A percentile compares a stretch with the other conserved stretches of the same genome.
These are phyloP conservation scores for Lycium barbarum DNA, from an alignment of 257 asterid species.

Conservation along the genomic window DNA sequence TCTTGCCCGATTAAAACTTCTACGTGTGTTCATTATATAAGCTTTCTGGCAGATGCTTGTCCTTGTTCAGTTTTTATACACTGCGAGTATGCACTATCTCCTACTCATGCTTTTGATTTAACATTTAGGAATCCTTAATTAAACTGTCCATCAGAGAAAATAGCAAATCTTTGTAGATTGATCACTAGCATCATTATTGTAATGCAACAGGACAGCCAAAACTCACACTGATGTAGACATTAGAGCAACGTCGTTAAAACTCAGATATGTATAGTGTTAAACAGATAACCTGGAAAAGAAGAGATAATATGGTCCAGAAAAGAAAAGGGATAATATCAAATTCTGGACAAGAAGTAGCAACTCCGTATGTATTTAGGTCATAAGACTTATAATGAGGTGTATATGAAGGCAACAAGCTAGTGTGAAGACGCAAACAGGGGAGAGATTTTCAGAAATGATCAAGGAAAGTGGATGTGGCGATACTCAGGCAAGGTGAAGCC, in stretches of 20 bases:
- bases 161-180: conserved; percentile 5
- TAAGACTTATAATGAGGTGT: background rate
- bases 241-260: background rate
- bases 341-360: background rate
- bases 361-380: background rate
- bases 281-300: background rate
- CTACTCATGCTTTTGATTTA: conserved; percentile 2
- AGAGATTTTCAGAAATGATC: background rate
- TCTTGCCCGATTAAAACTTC: background rate
- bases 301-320: background rate
- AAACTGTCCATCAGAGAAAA: background rate
- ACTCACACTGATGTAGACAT: conserved; percentile 4
- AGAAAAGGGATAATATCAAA: background rate
- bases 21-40: background rate
- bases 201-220: background rate
- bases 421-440: background rate
- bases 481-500: background rate
- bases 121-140: background rate
- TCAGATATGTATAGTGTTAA: background rate
- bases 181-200: background rate
- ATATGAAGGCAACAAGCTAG: conserved; percentile 26
- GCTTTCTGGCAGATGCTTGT: background rate
- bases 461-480: background rate
- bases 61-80: background rate
- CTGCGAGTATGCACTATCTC: background rate